Base-by-base conservation (phyloP, 1,139 yeast species). In the Blastobotrys elegans region DNA sequence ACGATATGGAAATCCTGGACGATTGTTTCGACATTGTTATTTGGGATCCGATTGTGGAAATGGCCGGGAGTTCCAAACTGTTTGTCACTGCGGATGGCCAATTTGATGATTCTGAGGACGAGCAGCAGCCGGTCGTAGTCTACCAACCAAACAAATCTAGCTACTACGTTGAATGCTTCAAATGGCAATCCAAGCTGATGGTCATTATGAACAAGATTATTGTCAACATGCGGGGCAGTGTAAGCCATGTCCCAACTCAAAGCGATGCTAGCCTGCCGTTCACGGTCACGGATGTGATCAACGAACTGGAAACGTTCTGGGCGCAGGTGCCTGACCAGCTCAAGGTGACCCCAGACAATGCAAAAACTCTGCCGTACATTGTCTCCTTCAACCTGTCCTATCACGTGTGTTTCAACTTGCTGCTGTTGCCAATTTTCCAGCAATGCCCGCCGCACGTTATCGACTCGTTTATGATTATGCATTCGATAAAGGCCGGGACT, bases 251-350 rank as follows among this genome's bases (percentile, higher is more conserved):
- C 11, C 44, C 38, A 11, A 27, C 13, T 14, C 32, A 20, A 8
- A n/a, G 30, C 22, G 21, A 35, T 13, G 17, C 20, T 4, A 20
- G 26, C n/a, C 18, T 11, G n/a, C 16, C 18, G 8, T 42, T 42
- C 18, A 22, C 34, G 14, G 17, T 42, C 16, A 13, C 22, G 1
- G 45, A 22, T 3, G 5, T 17, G 18, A 26, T 45, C 32, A 34
- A 45, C n/a, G 38, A 45, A n/a, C 44, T 45, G 11, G 18, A 31
- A 10, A 11, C 33, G 8, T 35, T 45, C 14, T 45, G 48, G 48
- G 2, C 2, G 5, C 4, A 30, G 2, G 40, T 45, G 2, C 48
- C 48, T 5, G 35, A 22, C 4, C n/a, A 8, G 18, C 36, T 44
- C 16, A 44, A 44, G 21, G 17, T 40, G 11, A 11, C 21, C 13